These are phyloP conservation scores for Amauroascus niger DNA, from an alignment of 2,329 filamentous ascomycete species.

Conservation along the genomic window DNA sequence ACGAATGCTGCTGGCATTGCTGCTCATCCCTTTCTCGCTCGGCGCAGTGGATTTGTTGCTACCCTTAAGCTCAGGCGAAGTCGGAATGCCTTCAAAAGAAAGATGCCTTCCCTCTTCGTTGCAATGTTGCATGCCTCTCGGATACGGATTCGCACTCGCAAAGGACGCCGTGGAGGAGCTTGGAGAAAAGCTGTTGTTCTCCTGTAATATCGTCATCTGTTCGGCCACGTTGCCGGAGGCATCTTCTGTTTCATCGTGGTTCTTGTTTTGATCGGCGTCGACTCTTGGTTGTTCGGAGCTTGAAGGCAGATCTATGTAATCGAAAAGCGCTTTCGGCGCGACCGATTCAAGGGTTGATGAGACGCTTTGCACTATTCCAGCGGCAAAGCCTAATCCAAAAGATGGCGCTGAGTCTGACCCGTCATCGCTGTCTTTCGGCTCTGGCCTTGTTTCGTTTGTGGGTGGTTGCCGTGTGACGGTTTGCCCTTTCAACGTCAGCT, in stretches of 20 bases:
- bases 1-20: conserved; percentile 3
- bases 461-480: neutral
- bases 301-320: neutral
- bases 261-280: neutral
- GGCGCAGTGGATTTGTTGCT: neutral
- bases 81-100: neutral
- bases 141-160: neutral
- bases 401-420: conserved; percentile 22
- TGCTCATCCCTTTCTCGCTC: neutral
- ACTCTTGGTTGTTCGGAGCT: neutral
- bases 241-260: neutral
- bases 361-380: conserved; percentile 1
- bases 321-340: conserved; percentile 4
- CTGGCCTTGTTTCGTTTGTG: neutral
- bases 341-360: conserved; percentile 3
- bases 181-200: neutral
- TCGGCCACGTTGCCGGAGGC: neutral
- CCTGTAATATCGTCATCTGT: neutral
- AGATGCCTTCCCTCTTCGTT: neutral
- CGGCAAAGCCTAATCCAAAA: neutral
- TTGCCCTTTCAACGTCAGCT: neutral
- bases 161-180: neutral
- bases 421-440: neutral
- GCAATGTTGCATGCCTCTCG: neutral
- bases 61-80: neutral